Evolutionary conservation across 2,329 filamentous ascomycete genomes (phyloP).

Genomic region (Beauveria pseudobassiana): DNA sequence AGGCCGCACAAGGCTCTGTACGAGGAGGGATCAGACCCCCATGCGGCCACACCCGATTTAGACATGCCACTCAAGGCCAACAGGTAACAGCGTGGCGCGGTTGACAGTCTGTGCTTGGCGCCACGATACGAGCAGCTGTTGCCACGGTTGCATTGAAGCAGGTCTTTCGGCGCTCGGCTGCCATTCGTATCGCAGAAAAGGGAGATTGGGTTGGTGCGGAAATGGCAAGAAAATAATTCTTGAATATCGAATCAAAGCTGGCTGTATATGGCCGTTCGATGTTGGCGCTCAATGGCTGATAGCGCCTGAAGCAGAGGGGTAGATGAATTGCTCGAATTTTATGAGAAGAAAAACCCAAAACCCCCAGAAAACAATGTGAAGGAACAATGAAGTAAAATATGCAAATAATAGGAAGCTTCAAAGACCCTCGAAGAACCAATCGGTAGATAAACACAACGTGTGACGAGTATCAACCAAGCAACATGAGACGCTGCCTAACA

Average conservation of each 20-base stretch:
- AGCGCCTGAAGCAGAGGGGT: too few species aligned
- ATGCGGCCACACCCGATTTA: not conserved
- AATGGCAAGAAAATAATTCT: too few species aligned
- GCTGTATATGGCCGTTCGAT: too few species aligned
- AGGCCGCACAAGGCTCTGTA: not conserved
- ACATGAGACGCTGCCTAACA: not conserved
- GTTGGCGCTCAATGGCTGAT: too few species aligned
- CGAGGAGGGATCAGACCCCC: not conserved
- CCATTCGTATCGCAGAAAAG: not conserved
- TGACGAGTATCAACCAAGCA: not conserved
- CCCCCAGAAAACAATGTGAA: not conserved
- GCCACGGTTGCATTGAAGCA: not conserved
- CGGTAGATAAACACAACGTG: not conserved
- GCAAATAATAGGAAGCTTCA: not conserved
- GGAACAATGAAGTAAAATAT: not conserved
- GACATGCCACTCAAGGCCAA: not conserved
- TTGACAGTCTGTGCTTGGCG: not conserved
- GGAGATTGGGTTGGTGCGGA: not conserved
- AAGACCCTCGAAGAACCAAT: not conserved
- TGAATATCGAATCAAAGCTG: too few species aligned
- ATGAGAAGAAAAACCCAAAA: too few species aligned
- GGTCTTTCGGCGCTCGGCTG: not conserved
- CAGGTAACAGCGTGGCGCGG: too few species aligned
- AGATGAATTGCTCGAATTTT: too few species aligned
- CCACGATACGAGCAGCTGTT: not conserved